A percentile compares a stretch with the other conserved stretches of the same genome.
Evolutionary conservation across 2,329 filamentous ascomycete species (phyloP).

Genomic region (Penicillium janthinellum): DNA sequence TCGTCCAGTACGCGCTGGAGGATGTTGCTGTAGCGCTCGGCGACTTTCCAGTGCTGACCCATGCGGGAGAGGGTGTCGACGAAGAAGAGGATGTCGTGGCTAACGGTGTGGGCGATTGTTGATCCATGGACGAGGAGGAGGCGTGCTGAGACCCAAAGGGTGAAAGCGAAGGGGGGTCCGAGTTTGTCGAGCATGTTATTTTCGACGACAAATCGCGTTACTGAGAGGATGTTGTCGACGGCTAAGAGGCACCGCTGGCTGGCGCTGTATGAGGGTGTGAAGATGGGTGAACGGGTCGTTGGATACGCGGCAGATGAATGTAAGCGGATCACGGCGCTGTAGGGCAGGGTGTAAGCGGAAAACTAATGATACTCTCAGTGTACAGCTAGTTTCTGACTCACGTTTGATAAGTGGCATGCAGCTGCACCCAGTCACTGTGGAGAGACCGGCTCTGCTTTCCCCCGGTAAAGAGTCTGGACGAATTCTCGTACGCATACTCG

Average conservation of each 20-base stretch:
- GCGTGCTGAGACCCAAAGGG: constrained; percentile 86
- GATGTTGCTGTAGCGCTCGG: constrained; percentile 76
- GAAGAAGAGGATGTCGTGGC: constrained; percentile 76
- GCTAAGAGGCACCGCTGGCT: constrained; percentile 80
- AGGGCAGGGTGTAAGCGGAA: constrained; percentile 25
- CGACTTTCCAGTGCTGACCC: constrained; percentile 83
- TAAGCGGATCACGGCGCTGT: constrained; percentile 76
- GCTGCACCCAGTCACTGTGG: constrained; percentile 85
- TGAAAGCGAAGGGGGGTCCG: constrained; percentile 88
- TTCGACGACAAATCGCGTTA: constrained; percentile 76
- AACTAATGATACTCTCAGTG: background rate
- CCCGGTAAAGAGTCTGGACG: constrained; percentile 72
- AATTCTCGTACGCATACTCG: constrained; percentile 74
- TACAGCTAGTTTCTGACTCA: constrained; percentile 40
- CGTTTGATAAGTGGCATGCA: constrained; percentile 88
- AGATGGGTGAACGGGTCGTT: constrained; percentile 83
- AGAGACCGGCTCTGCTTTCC: constrained; percentile 67
- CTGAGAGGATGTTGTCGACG: constrained; percentile 76
- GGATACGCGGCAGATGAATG: constrained; percentile 93
- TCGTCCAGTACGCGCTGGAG: constrained; percentile 84
- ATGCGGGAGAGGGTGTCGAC: constrained; percentile 80
- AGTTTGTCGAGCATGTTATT: constrained; percentile 76
- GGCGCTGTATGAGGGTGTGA: constrained; percentile 84
- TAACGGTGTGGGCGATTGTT: constrained; percentile 81
- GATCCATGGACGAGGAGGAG: constrained; percentile 86